These are phyloP conservation scores for Claviceps humidiphila DNA, from an alignment of 2,329 filamentous ascomycete genomes.

Conservation along the genomic window DNA sequence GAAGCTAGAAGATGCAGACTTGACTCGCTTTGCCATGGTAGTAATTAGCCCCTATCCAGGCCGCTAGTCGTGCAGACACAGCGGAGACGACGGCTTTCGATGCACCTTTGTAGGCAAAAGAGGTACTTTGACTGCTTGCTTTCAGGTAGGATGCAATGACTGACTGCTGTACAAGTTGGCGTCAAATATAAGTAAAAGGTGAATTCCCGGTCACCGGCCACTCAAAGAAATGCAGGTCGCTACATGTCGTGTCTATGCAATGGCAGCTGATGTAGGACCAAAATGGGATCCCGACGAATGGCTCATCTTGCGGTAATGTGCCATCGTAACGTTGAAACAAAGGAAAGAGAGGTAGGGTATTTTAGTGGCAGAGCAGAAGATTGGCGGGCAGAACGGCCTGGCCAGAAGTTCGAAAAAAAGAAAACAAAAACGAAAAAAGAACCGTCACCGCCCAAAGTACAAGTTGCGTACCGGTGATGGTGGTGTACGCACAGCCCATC, in stretches of 20 bases:
- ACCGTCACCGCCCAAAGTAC: too few species aligned
- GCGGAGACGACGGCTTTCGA: neutral
- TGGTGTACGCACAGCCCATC: neutral
- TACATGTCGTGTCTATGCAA: constrained; percentile 18
- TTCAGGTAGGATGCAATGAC: neutral
- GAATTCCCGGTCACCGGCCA: constrained; percentile 2
- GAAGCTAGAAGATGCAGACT: neutral
- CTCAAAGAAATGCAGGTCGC: constrained; percentile 12
- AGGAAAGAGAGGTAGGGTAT: neutral
- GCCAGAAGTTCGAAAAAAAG: neutral
- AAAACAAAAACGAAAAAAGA: neutral
- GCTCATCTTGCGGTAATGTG: neutral
- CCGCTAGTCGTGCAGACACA: neutral
- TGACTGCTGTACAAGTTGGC: neutral
- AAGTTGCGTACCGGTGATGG: neutral
- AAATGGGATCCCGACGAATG: neutral
- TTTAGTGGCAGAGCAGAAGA: neutral
- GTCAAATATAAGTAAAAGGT: neutral
- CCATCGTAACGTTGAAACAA: neutral
- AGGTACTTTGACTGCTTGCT: neutral
- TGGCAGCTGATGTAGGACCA: neutral
- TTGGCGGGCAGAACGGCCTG: neutral
- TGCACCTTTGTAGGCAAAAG: neutral
- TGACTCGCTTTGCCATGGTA: neutral
- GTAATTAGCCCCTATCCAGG: neutral